A percentile compares a stretch with the other conserved stretches of the same genome.
phyloP scores from a whole-genome alignment of 495 filamentous ascomycete species.

The Xylaria bambusicola region DNA sequence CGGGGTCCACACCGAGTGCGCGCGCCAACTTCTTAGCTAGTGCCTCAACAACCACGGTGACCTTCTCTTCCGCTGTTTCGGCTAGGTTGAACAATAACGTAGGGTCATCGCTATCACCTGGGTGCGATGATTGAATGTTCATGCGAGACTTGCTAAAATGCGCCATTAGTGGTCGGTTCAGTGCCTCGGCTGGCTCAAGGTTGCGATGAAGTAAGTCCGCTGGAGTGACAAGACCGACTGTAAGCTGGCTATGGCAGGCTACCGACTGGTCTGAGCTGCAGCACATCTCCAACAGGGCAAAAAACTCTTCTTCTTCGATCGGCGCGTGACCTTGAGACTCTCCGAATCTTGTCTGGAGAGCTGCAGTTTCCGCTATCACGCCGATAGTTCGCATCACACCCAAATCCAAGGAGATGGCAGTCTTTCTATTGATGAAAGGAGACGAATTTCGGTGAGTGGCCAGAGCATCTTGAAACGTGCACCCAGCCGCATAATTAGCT shows the following conservation, averaged over 20 bases:
- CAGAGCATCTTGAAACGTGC: constrained; percentile 43
- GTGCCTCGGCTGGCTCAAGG: constrained; percentile 4
- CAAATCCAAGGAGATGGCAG: constrained; percentile 46
- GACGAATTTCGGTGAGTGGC: constrained; percentile 28
- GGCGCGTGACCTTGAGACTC: background rate
- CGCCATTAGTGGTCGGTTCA: constrained; percentile 15
- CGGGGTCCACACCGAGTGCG: constrained; percentile 27
- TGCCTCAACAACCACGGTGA: constrained; percentile 24
- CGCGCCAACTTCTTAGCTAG: constrained; percentile 33
- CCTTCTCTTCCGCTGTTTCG: background rate
- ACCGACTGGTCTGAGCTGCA: background rate
- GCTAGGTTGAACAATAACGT: background rate
- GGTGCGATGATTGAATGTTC: background rate
- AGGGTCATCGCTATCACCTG: background rate
- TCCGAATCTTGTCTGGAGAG: background rate
- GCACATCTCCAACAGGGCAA: background rate
- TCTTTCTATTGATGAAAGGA: no score
- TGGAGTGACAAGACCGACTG: background rate
- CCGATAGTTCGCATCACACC: constrained; percentile 36
- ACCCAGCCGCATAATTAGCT: constrained; percentile 49
- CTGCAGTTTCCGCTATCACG: constrained; percentile 17
- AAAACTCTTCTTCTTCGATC: background rate
- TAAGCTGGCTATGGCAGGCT: background rate
- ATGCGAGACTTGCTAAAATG: constrained; percentile 7
- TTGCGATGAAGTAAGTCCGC: background rate